A percentile compares a stretch with the other conserved stretches of the same genome.
These are phyloP conservation scores for Hanseniaspora thailandica DNA, from an alignment of 805 yeast species.

Conservation along the genomic window DNA sequence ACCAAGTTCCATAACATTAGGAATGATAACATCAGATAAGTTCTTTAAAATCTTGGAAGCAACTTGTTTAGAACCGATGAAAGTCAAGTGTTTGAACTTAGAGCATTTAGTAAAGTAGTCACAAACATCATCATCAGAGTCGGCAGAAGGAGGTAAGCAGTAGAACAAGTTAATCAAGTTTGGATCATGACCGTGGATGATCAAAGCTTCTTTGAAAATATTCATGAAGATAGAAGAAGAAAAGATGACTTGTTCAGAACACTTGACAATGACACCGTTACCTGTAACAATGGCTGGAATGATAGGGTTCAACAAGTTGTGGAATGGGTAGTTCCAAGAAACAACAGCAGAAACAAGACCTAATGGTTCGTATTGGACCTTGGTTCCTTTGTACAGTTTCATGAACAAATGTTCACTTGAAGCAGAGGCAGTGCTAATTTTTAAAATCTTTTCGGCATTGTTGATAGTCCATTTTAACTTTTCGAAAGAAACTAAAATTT, in stretches of 20 bases:
- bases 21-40: slow-evolving; percentile 80
- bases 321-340: slow-evolving; percentile 97
- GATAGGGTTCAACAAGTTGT: slow-evolving; percentile 84
- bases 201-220: slow-evolving; percentile 59
- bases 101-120: slow-evolving; percentile 77
- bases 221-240: slow-evolving; percentile 69
- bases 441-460: slow-evolving; percentile 67
- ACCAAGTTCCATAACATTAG: slow-evolving; percentile 90
- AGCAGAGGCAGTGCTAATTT: slow-evolving; percentile 44
- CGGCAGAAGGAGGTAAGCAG: slow-evolving; percentile 58
- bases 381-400: slow-evolving; percentile 76
- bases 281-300: slow-evolving; percentile 85
- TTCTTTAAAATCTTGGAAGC: slow-evolving; percentile 77
- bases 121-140: slow-evolving; percentile 32
- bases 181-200: slow-evolving; percentile 63
- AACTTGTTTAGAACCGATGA: slow-evolving; percentile 90
- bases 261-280: slow-evolving; percentile 79
- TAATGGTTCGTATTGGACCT: slow-evolving; percentile 85
- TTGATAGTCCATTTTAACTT: slow-evolving; percentile 80
- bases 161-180: slow-evolving; percentile 77
- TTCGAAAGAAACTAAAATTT: slow-evolving; percentile 87
- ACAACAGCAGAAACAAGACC: slow-evolving; percentile 80
- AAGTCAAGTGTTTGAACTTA: slow-evolving; percentile 75
- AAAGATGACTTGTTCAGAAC: slow-evolving; percentile 96
- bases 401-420: slow-evolving; percentile 79